These are phyloP conservation scores for Pulveroboletus sp. DNA, from an alignment of 768 basidiomycete genomes.

Conservation along the genomic window DNA sequence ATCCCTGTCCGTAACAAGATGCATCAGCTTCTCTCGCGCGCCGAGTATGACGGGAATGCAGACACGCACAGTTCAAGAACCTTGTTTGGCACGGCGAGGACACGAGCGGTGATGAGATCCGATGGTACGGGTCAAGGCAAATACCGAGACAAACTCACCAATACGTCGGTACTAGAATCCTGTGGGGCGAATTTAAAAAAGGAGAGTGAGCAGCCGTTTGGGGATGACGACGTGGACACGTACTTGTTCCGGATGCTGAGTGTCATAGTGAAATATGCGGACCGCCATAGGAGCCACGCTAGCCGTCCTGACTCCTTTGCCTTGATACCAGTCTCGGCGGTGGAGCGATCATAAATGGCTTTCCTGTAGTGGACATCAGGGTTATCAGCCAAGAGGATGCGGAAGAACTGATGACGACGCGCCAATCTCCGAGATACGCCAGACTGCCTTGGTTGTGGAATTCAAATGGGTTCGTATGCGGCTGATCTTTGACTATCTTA, in stretches of 20 bases:
- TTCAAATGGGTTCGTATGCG: slow-evolving; percentile 52
- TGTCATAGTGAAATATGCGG: slow-evolving; percentile 79
- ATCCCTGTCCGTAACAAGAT: slow-evolving; percentile 47
- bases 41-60: slow-evolving; percentile 4
- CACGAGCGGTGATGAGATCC: slow-evolving; percentile 14
- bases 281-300: slow-evolving; percentile 80
- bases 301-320: slow-evolving; percentile 62
- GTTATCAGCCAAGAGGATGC: slow-evolving; percentile 2
- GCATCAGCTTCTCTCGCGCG: slow-evolving; percentile 14
- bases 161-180: slow-evolving; percentile 66
- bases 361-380: slow-evolving; percentile 44
- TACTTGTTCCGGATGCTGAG: slow-evolving; percentile 71
- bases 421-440: slow-evolving; percentile 81
- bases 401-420: slow-evolving; percentile 19
- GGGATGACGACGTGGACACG: slow-evolving; percentile 23
- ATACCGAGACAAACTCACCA: slow-evolving; percentile 44
- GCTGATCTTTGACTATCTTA: slow-evolving; percentile 50
- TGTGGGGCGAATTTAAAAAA: slow-evolving; percentile 19
- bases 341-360: slow-evolving; percentile 71
- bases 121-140: slow-evolving; percentile 5
- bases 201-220: slow-evolving; percentile 7
- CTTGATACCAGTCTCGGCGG: slow-evolving; percentile 46
- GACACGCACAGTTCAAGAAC: slow-evolving; percentile 64
- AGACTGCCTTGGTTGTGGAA: slow-evolving; percentile 74
- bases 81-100: slow-evolving; percentile 27